phyloP scores from a whole-genome alignment of 352 stramenopile genomes.

The Pythium aristosporum region DNA sequence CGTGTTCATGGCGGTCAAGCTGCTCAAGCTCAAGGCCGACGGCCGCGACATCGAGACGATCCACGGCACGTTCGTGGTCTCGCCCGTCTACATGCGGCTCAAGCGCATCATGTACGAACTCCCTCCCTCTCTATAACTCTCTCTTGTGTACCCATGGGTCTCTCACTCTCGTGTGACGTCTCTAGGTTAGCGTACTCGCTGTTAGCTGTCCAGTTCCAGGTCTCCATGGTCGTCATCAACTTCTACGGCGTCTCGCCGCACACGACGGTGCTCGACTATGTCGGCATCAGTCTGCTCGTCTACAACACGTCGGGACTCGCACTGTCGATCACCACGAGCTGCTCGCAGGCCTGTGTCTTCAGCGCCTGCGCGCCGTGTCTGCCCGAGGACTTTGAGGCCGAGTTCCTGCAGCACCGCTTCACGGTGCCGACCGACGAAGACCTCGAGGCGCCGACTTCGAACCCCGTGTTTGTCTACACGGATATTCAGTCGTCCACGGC shows the following conservation, averaged over 20 bases:
- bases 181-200: conserved; percentile 54
- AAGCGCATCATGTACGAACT: conserved; percentile 58
- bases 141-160: background rate
- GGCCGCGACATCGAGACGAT: conserved; percentile 65
- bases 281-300: conserved; percentile 12
- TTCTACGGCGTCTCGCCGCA: background rate
- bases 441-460: conserved; percentile 12
- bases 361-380: conserved; percentile 8
- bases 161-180: conserved; percentile 16
- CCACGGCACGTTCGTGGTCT: conserved; percentile 58
- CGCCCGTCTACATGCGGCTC: conserved; percentile 63
- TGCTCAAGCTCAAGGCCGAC: conserved; percentile 46
- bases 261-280: background rate
- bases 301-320: conserved; percentile 13
- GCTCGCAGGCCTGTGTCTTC: conserved; percentile 20
- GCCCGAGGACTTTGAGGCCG: conserved; percentile 21
- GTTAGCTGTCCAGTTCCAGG: conserved; percentile 60
- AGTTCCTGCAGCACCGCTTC: conserved; percentile 8
- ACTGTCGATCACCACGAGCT: conserved; percentile 19
- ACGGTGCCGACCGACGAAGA: conserved; percentile 2
- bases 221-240: conserved; percentile 21
- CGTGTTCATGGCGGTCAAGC: conserved; percentile 48
- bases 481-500: conserved; percentile 22
- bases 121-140: background rate
- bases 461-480: conserved; percentile 39